phyloP scores from a whole-genome alignment of 2,329 filamentous ascomycete genomes.

The Curvularia lunata region DNA sequence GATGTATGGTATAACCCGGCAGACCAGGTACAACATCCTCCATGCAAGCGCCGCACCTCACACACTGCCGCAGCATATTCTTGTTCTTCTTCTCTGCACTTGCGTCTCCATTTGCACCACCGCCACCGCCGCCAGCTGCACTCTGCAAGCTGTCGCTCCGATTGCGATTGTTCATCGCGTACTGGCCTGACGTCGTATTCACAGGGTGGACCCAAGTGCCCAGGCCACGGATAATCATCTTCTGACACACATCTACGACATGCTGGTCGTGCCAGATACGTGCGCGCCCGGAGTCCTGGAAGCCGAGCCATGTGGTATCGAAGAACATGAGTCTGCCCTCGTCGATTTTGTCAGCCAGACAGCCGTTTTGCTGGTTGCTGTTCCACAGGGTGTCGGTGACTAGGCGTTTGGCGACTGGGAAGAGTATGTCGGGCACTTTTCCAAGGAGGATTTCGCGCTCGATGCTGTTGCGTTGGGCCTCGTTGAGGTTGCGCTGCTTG shows the following conservation, averaged over 20 bases:
- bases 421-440: constrained; percentile 58
- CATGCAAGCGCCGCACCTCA: constrained; percentile 55
- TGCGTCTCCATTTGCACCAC: constrained; percentile 7
- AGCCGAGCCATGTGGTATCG: constrained; percentile 72
- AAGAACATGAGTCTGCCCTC: constrained; percentile 73
- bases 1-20: constrained; percentile 38
- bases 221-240: constrained; percentile 50
- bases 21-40: constrained; percentile 51
- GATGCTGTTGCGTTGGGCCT: constrained; percentile 54
- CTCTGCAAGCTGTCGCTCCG: constrained; percentile 35
- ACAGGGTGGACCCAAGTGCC: constrained; percentile 36
- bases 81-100: constrained; percentile 24
- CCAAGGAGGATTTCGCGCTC: constrained; percentile 63
- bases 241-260: constrained; percentile 65
- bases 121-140: background rate
- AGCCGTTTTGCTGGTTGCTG: constrained; percentile 44
- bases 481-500: constrained; percentile 52
- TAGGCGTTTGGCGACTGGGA: constrained; percentile 56
- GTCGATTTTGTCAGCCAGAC: constrained; percentile 67
- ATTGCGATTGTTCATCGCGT: constrained; percentile 15
- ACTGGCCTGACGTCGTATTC: background rate
- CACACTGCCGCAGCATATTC: constrained; percentile 49
- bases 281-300: constrained; percentile 64
- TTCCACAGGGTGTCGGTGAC: constrained; percentile 50
- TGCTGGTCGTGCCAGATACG: constrained; percentile 67